A percentile compares a stretch with the other conserved stretches of the same genome.
Conservation (phyloP, 805 yeast species). For the Blastobotrys mokoenaii region DNA sequence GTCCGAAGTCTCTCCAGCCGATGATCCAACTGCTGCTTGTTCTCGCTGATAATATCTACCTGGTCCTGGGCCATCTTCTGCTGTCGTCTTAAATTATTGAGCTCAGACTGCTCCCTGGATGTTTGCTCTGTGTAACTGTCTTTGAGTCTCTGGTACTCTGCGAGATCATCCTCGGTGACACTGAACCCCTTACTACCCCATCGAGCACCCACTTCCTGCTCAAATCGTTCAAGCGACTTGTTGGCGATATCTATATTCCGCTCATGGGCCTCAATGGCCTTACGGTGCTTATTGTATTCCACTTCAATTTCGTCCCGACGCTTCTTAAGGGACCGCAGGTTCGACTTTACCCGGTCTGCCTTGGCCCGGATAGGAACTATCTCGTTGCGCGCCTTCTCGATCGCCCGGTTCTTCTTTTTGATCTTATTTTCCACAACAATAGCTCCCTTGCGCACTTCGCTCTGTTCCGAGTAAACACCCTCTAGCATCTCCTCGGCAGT, state of each 20-base stretch:
- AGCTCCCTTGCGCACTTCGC: not conserved
- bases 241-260: slow-evolving; percentile 41
- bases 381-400: not conserved
- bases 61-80: slow-evolving; percentile 20
- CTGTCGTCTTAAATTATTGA: slow-evolving; percentile 19
- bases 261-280: slow-evolving; percentile 36
- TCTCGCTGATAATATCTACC: slow-evolving; percentile 12
- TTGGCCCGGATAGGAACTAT: not conserved
- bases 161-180: slow-evolving; percentile 43
- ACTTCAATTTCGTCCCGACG: slow-evolving; percentile 23
- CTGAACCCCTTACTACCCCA: slow-evolving; percentile 26
- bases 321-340: not conserved
- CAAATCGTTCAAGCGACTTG: slow-evolving; percentile 34
- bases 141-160: slow-evolving; percentile 52
- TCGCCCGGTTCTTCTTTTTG: not conserved
- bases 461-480: not conserved
- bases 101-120: slow-evolving; percentile 16
- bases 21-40: slow-evolving; percentile 12
- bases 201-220: slow-evolving; percentile 28
- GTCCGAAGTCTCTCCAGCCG: slow-evolving; percentile 14
- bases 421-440: not conserved
- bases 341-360: not conserved
- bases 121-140: slow-evolving; percentile 34
- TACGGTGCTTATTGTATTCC: slow-evolving; percentile 32
- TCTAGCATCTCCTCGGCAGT: slow-evolving; percentile 5